These are phyloP conservation scores for Cladosporium sp. DNA, from an alignment of 2,329 filamentous ascomycete genomes.

Conservation along the genomic window DNA sequence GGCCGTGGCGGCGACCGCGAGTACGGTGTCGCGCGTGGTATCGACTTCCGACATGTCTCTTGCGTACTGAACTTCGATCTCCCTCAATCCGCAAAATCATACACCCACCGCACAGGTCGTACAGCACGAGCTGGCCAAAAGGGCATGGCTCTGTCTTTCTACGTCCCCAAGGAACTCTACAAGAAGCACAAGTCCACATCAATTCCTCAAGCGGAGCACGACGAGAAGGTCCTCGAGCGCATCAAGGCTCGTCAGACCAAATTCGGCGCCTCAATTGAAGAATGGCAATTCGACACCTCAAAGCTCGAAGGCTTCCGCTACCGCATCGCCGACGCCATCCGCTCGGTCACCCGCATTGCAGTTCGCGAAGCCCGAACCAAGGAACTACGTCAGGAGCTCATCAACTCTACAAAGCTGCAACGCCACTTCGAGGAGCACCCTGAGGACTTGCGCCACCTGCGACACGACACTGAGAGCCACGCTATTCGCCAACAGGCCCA, in stretches of 20 bases:
- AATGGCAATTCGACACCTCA: slow-evolving; percentile 91
- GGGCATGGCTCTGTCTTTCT: slow-evolving; percentile 94
- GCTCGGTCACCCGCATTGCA: slow-evolving; percentile 83
- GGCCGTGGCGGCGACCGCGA: slow-evolving; percentile 71
- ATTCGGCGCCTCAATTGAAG: slow-evolving; percentile 74
- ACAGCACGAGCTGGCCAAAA: slow-evolving; percentile 87
- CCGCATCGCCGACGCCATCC: slow-evolving; percentile 85
- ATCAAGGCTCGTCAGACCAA: slow-evolving; percentile 76
- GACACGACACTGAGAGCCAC: slow-evolving; percentile 84
- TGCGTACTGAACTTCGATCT: slow-evolving; percentile 97
- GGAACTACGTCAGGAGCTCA: slow-evolving; percentile 81
- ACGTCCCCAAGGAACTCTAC: slow-evolving; percentile 75
- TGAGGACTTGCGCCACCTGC: slow-evolving; percentile 75
- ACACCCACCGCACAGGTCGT: slow-evolving; percentile 93
- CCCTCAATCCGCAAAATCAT: slow-evolving; percentile 80
- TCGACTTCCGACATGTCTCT: slow-evolving; percentile 94
- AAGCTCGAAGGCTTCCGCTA: slow-evolving; percentile 93
- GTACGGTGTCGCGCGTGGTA: slow-evolving; percentile 91
- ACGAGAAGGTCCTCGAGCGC: slow-evolving; percentile 77
- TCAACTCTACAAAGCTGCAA: slow-evolving; percentile 92
- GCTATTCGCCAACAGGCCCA: slow-evolving; percentile 82
- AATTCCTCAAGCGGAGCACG: slow-evolving; percentile 69
- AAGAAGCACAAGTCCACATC: slow-evolving; percentile 86
- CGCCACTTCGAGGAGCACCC: slow-evolving; percentile 97
- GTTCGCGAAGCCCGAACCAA: slow-evolving; percentile 84